Conservation (phyloP, 257 asterid species). For the Prunella vulgaris region DNA sequence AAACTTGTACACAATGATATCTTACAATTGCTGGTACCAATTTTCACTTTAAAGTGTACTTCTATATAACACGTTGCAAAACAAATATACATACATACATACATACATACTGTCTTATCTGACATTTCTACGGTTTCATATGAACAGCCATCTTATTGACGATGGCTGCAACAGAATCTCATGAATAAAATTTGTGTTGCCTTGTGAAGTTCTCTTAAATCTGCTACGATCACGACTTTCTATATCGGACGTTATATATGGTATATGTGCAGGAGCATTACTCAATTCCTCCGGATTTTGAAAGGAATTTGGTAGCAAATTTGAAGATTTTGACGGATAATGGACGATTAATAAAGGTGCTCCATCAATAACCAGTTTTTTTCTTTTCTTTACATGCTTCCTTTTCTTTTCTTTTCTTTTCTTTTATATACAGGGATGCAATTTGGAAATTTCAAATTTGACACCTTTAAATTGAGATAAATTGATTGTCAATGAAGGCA, state of each 20-base stretch:
- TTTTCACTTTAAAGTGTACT: neutral
- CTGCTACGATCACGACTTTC: neutral
- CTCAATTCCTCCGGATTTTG: constrained; percentile 53
- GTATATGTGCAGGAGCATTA: constrained; percentile 55
- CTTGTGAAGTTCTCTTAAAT: neutral
- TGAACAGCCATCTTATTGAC: constrained; percentile 1
- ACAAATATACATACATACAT: too few relatives aligned
- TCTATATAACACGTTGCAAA: neutral
- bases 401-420: neutral
- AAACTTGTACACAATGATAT: neutral
- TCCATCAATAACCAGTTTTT: neutral
- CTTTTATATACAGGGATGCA: neutral
- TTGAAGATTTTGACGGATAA: constrained; percentile 71
- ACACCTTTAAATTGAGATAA: neutral
- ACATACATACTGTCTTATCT: neutral
- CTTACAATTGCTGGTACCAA: neutral
- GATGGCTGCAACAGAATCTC: neutral
- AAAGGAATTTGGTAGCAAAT: constrained; percentile 50
- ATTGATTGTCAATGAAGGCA: neutral
- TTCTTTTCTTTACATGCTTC: neutral
- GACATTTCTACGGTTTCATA: neutral
- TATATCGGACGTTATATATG: constrained; percentile 6
- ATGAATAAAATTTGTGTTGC: neutral
- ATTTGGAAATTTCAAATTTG: constrained; percentile 2
- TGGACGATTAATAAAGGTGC: constrained; percentile 75